Conservation (phyloP, 306 rosid species). For the peach (Prunus persica) region Prunus_persica_NCBIv2 NC_034009.1:28924501-28925000, state of each 20-base stretch:
- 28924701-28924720: no score
- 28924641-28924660: background rate
- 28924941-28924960: conserved; percentile 40
- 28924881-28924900: conserved; percentile 35
- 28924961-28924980: conserved; percentile 41
- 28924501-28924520: background rate
- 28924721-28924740: no score
- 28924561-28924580: conserved; percentile 46
- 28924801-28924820: conserved; percentile 20
- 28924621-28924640: background rate
- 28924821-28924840: conserved; percentile 45
- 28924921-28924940: conserved; percentile 35
- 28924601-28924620: background rate
- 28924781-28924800: background rate
- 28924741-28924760: no score
- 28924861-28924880: conserved; percentile 45
- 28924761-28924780: no score
- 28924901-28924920: conserved; percentile 40
- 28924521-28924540: conserved; percentile 28
- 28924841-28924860: conserved; percentile 39
- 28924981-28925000: background rate
- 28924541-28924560: conserved; percentile 62
- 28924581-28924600: conserved; percentile 34
- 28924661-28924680: background rate
- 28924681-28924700: no score